Evolutionary conservation across 495 filamentous ascomycete species (phyloP).

Genomic region (Friedmanniomyces simplex): DNA sequence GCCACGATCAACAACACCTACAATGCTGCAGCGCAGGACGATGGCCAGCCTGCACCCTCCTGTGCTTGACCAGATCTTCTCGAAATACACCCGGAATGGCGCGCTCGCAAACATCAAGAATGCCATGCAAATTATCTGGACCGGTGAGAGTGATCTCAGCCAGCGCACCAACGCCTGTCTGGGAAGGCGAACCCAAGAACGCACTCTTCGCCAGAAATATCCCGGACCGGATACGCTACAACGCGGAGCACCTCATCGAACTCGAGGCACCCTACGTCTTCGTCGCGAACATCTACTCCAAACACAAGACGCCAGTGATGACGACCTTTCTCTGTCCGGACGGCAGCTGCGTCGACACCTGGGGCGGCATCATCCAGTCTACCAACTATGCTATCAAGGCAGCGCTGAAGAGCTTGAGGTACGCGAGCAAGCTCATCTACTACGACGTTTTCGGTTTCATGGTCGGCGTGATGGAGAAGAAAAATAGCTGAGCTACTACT

Average conservation of each 20-base stretch:
- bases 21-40: conserved; percentile 5
- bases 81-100: conserved; percentile 15
- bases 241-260: conserved; percentile 15
- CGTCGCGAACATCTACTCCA: conserved; percentile 21
- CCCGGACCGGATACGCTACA: conserved; percentile 6
- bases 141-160: conserved; percentile 18
- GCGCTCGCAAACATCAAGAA: conserved; percentile 8
- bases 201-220: conserved; percentile 9
- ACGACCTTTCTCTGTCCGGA: conserved; percentile 16
- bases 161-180: conserved; percentile 18
- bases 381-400: conserved; percentile 14
- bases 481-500: neutral
- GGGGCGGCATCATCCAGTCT: conserved; percentile 16
- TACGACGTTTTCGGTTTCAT: conserved; percentile 23
- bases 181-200: conserved; percentile 23
- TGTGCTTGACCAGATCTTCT: conserved; percentile 18
- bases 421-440: conserved; percentile 19
- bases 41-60: conserved; percentile 12
- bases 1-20: conserved; percentile 20
- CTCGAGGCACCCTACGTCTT: conserved; percentile 18
- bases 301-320: conserved; percentile 19
- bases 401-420: conserved; percentile 3
- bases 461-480: conserved; percentile 13
- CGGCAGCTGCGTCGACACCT: conserved; percentile 10
- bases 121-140: conserved; percentile 20